phyloP scores from a whole-genome alignment of 768 basidiomycete species.

The Chalciporus piperatus region DNA sequence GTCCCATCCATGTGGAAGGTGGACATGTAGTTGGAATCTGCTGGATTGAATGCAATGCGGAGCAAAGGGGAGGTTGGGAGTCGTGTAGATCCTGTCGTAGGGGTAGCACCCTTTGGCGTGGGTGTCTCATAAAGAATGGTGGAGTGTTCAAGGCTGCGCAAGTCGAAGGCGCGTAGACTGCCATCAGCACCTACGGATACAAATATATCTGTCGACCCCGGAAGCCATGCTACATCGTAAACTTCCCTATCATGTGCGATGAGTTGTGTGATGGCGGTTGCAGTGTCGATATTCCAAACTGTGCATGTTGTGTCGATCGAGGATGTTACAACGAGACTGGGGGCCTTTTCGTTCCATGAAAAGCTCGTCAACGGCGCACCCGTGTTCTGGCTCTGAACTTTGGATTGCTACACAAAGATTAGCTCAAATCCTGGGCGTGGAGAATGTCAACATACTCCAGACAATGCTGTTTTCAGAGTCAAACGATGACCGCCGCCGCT shows the following conservation, averaged over 20 bases:
- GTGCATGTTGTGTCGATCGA: slow-evolving; percentile 99
- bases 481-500: slow-evolving; percentile 59
- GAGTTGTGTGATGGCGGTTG: slow-evolving; percentile 92
- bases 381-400: slow-evolving; percentile 79
- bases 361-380: slow-evolving; percentile 95
- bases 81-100: slow-evolving; percentile 57
- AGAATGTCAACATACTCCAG: slow-evolving; percentile 58
- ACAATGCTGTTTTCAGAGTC: slow-evolving; percentile 71
- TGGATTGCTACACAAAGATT: slow-evolving; percentile 62
- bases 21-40: slow-evolving; percentile 92
- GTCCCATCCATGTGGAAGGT: slow-evolving; percentile 93
- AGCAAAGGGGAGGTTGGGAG: slow-evolving; percentile 80
- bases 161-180: slow-evolving; percentile 92
- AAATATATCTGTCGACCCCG: slow-evolving; percentile 93
- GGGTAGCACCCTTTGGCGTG: slow-evolving; percentile 67
- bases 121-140: slow-evolving; percentile 97
- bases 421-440: slow-evolving; percentile 7
- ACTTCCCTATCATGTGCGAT: slow-evolving; percentile 97
- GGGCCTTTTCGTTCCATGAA: slow-evolving; percentile 94
- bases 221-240: slow-evolving; percentile 98
- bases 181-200: slow-evolving; percentile 98
- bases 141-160: slow-evolving; percentile 94
- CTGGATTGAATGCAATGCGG: slow-evolving; percentile 87
- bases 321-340: slow-evolving; percentile 90
- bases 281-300: slow-evolving; percentile 96